These are phyloP conservation scores for Orbilia quercus DNA, from an alignment of 2,329 filamentous ascomycete species.

Conservation along the genomic window DNA sequence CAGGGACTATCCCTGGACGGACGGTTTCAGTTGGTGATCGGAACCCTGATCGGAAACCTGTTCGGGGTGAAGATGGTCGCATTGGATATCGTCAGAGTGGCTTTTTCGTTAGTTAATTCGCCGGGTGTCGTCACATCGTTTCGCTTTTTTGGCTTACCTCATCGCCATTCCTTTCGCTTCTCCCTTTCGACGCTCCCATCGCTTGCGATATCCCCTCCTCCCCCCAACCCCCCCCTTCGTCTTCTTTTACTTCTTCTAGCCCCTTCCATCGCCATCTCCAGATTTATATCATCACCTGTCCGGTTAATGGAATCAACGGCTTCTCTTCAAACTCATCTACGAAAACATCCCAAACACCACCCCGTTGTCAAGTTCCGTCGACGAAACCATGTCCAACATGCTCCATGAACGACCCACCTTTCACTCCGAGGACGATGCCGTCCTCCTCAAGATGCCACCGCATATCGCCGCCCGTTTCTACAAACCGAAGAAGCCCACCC, in stretches of 20 bases:
- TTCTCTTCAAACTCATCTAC: conserved; percentile 26
- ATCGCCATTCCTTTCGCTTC: conserved; percentile 46
- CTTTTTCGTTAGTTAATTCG: too few species aligned
- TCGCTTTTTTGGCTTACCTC: conserved; percentile 54
- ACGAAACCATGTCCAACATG: conserved; percentile 34
- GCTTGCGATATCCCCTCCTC: conserved; percentile 19
- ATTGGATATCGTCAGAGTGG: too few species aligned
- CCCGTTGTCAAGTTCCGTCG: conserved; percentile 41
- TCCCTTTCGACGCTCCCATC: neutral
- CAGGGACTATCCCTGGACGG: conserved; percentile 2
- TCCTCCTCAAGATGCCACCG: conserved; percentile 74
- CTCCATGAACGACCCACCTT: conserved; percentile 38
- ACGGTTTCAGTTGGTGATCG: conserved; percentile 20
- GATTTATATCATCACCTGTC: neutral
- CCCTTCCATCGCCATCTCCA: conserved; percentile 5
- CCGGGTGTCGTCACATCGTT: conserved; percentile 40
- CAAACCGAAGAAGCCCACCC: conserved; percentile 73
- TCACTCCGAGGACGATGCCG: conserved; percentile 47
- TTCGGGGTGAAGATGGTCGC: too few species aligned
- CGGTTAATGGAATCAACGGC: conserved; percentile 40
- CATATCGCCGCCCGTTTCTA: conserved; percentile 84
- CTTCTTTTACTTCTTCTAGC: conserved; percentile 3
- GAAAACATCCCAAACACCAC: conserved; percentile 46
- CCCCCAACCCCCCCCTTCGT: conserved; percentile 9
- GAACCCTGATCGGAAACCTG: neutral